Conservation (phyloP, 1,284 basidiomycete genomes). For the Tetrapyrgos nigripes region DNA sequence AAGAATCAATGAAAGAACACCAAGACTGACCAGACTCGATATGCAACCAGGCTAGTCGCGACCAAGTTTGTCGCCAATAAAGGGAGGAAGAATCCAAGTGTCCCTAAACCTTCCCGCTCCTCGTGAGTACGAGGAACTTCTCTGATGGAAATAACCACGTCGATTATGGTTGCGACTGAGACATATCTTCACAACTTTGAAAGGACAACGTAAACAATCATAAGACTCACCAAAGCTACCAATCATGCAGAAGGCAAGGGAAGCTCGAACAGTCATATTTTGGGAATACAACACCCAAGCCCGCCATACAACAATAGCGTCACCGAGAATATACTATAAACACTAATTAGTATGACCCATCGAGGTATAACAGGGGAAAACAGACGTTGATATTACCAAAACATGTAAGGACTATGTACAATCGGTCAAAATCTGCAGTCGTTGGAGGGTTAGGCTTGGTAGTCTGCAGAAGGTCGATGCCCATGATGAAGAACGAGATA, state of each 20-base stretch:
- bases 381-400: neutral
- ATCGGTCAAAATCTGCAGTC: neutral
- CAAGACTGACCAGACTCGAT: neutral
- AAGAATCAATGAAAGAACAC: no score
- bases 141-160: neutral
- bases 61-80: neutral
- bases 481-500: neutral
- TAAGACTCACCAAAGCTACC: neutral
- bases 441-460: neutral
- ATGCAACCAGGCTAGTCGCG: neutral
- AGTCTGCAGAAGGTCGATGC: neutral
- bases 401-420: neutral
- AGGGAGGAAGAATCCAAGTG: neutral
- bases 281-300: neutral
- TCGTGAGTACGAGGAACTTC: neutral
- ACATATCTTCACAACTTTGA: neutral
- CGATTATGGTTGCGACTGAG: neutral
- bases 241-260: neutral
- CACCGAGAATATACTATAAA: constrained; percentile 5
- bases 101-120: neutral
- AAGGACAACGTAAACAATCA: neutral
- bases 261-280: neutral
- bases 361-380: neutral
- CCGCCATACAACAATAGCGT: constrained; percentile 2
- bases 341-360: neutral